phyloP scores from a whole-genome alignment of 768 basidiomycete genomes.

The Boletales sp. region DNA sequence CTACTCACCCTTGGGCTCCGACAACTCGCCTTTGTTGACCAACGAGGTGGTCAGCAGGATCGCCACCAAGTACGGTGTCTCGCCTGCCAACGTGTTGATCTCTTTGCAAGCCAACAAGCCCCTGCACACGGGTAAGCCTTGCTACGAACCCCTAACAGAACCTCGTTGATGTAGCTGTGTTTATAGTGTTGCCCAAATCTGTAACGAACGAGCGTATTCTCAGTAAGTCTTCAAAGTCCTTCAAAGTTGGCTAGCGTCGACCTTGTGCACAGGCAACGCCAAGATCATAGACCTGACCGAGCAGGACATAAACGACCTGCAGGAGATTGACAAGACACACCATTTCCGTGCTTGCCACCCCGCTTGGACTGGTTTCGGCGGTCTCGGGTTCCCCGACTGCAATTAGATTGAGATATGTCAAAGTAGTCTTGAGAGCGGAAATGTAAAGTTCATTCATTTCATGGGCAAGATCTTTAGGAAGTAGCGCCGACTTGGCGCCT shows the following conservation, averaged over 20 bases:
- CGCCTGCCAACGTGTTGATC: constrained; percentile 64
- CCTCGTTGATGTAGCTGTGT: constrained; percentile 11
- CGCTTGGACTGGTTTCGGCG: constrained; percentile 59
- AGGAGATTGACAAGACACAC: constrained; percentile 54
- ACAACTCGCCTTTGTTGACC: constrained; percentile 60
- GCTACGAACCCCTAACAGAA: background rate
- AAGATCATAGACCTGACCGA: constrained; percentile 58
- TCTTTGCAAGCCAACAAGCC: constrained; percentile 70
- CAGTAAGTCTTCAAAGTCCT: constrained; percentile 28
- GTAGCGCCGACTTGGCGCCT: background rate
- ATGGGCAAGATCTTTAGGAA: background rate
- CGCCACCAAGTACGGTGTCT: constrained; percentile 56
- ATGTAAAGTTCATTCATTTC: background rate
- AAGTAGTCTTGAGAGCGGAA: constrained; percentile 2
- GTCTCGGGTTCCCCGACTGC: constrained; percentile 60
- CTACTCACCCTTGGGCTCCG: constrained; percentile 77
- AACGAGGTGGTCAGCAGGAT: constrained; percentile 59
- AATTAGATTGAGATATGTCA: constrained; percentile 17
- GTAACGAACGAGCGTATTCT: constrained; percentile 67
- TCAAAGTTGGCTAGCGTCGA: background rate
- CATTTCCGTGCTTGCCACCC: constrained; percentile 68
- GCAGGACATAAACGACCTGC: constrained; percentile 57
- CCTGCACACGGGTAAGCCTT: constrained; percentile 43
- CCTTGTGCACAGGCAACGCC: constrained; percentile 44
- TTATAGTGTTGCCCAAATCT: constrained; percentile 67